Evolutionary conservation across 441 rosid species (phyloP), one percentile per base, ranked within the genome.

Genomic region (Euphorbia schlechtendalii): DNA sequence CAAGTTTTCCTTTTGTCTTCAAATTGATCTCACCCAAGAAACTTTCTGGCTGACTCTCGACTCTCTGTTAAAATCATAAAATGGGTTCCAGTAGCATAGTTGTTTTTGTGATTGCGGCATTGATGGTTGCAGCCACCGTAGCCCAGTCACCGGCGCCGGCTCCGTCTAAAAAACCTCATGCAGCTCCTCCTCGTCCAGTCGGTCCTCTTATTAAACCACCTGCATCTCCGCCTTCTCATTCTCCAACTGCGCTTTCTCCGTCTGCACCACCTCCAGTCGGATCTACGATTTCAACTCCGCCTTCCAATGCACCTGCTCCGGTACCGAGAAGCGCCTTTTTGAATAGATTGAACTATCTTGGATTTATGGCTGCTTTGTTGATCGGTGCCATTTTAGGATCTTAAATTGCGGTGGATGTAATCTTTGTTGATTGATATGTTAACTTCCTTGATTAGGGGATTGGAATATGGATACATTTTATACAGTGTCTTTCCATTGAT

Each of bases 71-170:
- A n/a, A n/a, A n/a, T n/a, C 14, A 17, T 4, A 14, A 9, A 3
- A 71, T 71, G 74, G 66, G 40, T 12, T 17, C 1, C 10, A 21
- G 51, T 27, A 22, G 22, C 4, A 21, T 34, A 53, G 41, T 65
- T 12, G 20, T 60, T 13, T 22, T 65, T n/a, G 53, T 13, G 13
- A 10, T 53, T 6, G 55, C 57, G 51, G 58, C 41, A 4, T 45
- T 71, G 27, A 43, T 71, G 34, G 64, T 65, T 9, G 69, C 28
- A 8, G 40, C 65, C 48, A 0, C 69, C 11, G 14, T 9, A 17
- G 74, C 27, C 0, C 61, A 60, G 58, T 65, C 74, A 18, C 66
- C 69, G n/a, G 24, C 63, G n/a, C 46, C 63, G 10, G 30, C 41
- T 0, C 41, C 60, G 2, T 56, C 45, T 15, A 56, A 25, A 32